Evolutionary conservation across 2,329 filamentous ascomycete genomes (phyloP).

Genomic region (Daldinia sp.): DNA sequence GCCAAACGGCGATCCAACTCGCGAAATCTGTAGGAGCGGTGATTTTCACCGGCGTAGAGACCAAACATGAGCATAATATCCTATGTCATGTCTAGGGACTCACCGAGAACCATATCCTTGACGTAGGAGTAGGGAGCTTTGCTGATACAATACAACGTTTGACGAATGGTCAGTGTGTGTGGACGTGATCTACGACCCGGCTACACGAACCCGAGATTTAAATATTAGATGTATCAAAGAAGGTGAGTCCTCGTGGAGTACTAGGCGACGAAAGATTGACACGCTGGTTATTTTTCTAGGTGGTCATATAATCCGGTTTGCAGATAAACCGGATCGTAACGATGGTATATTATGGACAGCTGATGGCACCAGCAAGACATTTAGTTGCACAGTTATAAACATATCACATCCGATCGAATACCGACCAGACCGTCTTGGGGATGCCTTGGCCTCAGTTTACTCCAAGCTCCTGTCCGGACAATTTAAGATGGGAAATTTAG

Average conservation of each 20-base stretch:
- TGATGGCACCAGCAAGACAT: constrained; percentile 18
- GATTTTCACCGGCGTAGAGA: constrained; percentile 53
- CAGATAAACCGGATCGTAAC: constrained; percentile 18
- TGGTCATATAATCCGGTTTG: constrained; percentile 32
- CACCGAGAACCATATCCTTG: constrained; percentile 50
- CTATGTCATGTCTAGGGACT: constrained; percentile 49
- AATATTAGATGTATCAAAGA: constrained; percentile 47
- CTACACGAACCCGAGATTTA: constrained; percentile 39
- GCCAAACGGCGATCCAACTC: constrained; percentile 55
- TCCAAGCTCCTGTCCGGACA: constrained; percentile 6
- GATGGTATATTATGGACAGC: neutral
- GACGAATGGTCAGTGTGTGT: constrained; percentile 49
- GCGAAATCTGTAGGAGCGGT: constrained; percentile 50
- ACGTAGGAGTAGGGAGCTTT: constrained; percentile 47
- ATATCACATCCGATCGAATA: constrained; percentile 27
- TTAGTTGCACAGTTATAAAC: constrained; percentile 27
- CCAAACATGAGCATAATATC: constrained; percentile 48
- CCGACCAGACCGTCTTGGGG: constrained; percentile 23
- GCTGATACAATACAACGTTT: constrained; percentile 45
- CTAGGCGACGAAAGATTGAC: neutral
- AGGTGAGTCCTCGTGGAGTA: constrained; percentile 11
- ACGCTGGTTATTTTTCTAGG: constrained; percentile 14
- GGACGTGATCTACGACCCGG: constrained; percentile 57
- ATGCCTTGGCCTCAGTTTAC: constrained; percentile 23
- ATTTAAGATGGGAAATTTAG: constrained; percentile 4